Conservation (phyloP, 202 grass and related monocot species). For the Bolboschoenoplectus hybrid region DNA sequence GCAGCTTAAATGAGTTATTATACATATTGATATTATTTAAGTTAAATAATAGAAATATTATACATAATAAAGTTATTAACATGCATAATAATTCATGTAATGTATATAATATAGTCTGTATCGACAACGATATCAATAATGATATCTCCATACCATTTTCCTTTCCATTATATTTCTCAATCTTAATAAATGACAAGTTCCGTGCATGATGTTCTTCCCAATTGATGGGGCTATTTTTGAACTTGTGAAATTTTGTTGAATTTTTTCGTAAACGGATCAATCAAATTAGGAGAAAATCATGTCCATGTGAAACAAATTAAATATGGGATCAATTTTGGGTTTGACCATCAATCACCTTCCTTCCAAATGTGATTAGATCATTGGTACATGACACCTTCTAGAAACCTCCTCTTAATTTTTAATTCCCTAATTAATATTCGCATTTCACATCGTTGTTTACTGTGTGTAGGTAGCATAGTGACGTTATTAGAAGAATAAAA, state of each 20-base stretch:
- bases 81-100: too few relatives aligned
- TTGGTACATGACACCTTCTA: background rate
- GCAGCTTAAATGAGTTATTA: too few relatives aligned
- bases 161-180: background rate
- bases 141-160: too few relatives aligned
- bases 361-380: background rate
- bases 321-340: background rate
- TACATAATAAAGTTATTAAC: too few relatives aligned
- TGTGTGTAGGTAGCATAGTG: background rate
- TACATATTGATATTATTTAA: too few relatives aligned
- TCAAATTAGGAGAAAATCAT: background rate
- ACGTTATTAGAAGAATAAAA: background rate
- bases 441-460: background rate
- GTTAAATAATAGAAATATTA: too few relatives aligned
- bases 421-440: background rate
- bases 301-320: background rate
- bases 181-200: background rate
- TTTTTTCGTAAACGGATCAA: background rate
- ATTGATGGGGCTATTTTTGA: background rate
- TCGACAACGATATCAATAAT: too few relatives aligned
- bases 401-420: background rate
- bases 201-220: background rate
- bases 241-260: background rate
- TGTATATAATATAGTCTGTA: too few relatives aligned
- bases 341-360: background rate